Percentiles rank a stretch among this genome's conserved stretches.
Conservation (phyloP, 306 rosid genomes). For the Fragaria ananassa region DNA sequence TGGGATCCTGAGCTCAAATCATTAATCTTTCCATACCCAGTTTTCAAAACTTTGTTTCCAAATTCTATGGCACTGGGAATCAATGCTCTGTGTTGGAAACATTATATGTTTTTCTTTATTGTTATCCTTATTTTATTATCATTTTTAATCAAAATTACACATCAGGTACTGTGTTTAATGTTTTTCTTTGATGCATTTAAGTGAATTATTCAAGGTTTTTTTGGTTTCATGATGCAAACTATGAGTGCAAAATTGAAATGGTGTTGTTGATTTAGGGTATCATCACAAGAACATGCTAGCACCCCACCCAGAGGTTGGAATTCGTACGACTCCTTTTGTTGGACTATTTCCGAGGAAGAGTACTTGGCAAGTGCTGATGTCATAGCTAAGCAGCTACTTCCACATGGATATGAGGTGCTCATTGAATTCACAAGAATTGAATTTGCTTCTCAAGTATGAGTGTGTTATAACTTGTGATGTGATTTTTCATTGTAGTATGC, state of each 20-base stretch:
- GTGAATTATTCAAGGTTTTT: neutral
- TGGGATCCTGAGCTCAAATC: constrained; percentile 5
- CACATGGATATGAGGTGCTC: constrained; percentile 75
- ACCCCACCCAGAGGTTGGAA: constrained; percentile 98
- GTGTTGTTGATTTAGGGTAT: constrained; percentile 42
- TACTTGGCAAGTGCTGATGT: constrained; percentile 59
- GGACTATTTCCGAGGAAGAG: constrained; percentile 81
- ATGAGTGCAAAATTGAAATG: neutral
- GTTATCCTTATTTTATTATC: too few species aligned
- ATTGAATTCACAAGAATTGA: constrained; percentile 1
- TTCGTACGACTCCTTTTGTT: constrained; percentile 89
- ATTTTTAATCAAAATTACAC: neutral
- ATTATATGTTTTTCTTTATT: neutral
- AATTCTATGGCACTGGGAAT: neutral
- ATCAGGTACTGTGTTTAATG: neutral
- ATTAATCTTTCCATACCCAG: neutral
- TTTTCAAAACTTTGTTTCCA: neutral
- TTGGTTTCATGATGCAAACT: constrained; percentile 9
- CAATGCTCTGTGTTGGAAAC: neutral
- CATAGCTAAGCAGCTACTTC: constrained; percentile 47
- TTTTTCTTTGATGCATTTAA: neutral
- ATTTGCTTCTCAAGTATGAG: neutral
- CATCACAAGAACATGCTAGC: constrained; percentile 49
- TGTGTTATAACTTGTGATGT: neutral
- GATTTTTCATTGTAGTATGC: constrained; percentile 55